Evolutionary conservation across 2,329 filamentous ascomycete genomes (phyloP).

Genomic region (Aaosphaeria pasadenensis): DNA sequence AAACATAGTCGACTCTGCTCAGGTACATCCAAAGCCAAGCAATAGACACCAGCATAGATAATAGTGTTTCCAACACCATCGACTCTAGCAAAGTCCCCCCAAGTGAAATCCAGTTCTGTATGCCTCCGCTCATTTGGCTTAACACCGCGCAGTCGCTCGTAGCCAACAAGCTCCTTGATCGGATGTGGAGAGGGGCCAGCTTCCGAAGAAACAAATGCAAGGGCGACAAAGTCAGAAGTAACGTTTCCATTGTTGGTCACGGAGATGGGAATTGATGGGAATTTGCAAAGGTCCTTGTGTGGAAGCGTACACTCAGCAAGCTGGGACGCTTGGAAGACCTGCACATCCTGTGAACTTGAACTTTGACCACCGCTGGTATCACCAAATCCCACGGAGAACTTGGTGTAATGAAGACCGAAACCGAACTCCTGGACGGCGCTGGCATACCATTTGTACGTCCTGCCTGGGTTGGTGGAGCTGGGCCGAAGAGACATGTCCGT

Average conservation of each 20-base stretch:
- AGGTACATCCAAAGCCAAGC: conserved; percentile 19
- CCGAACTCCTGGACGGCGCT: conserved; percentile 53
- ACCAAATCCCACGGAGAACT: conserved; percentile 39
- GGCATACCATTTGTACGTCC: conserved; percentile 61
- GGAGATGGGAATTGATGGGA: conserved; percentile 39
- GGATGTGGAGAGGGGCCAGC: conserved; percentile 53
- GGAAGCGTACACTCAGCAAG: conserved; percentile 38
- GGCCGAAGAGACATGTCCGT: conserved; percentile 58
- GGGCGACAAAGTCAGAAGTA: conserved; percentile 53
- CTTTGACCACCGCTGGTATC: not conserved
- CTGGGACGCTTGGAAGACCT: conserved; percentile 24
- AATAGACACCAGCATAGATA: conserved; percentile 54
- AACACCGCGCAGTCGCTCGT: conserved; percentile 45
- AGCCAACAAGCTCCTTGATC: conserved; percentile 52
- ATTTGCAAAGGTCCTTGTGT: conserved; percentile 41
- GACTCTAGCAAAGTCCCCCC: conserved; percentile 50
- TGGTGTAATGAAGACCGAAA: conserved; percentile 59
- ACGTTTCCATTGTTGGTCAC: conserved; percentile 48
- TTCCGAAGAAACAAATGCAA: conserved; percentile 50
- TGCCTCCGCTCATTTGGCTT: conserved; percentile 30
- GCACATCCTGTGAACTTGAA: not conserved
- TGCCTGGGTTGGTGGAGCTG: conserved; percentile 45
- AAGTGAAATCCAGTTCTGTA: conserved; percentile 43
- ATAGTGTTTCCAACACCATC: conserved; percentile 52
- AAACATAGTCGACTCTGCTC: conserved; percentile 16